phyloP scores from a whole-genome alignment of 768 basidiomycete species.

The Polyporus arcularius region DNA sequence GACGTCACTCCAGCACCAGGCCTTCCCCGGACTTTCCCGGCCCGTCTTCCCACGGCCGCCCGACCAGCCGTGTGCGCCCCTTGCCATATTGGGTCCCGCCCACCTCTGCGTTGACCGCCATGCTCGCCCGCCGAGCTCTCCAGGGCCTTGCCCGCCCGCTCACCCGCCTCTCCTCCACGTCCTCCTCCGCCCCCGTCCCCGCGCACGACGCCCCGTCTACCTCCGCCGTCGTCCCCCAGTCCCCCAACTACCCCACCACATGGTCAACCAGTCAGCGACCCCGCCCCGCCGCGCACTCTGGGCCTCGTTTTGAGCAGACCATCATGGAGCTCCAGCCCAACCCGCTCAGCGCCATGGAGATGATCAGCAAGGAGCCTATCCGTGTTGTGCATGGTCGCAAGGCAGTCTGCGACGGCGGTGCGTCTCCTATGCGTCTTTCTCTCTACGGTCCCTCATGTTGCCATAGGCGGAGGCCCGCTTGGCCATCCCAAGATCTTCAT shows the following conservation, averaged over 20 bases:
- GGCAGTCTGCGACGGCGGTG: constrained; percentile 95
- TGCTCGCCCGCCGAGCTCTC: constrained; percentile 31
- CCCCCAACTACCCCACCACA: constrained; percentile 79
- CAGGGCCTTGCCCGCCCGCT: constrained; percentile 30
- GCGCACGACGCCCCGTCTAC: constrained; percentile 24
- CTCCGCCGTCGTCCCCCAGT: constrained; percentile 54
- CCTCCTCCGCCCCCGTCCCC: constrained; percentile 24
- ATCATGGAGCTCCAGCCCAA: constrained; percentile 84
- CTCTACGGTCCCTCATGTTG: not conserved
- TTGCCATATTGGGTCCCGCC: constrained; percentile 13
- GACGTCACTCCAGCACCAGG: constrained; percentile 9
- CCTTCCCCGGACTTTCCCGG: constrained; percentile 5
- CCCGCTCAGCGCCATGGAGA: constrained; percentile 87
- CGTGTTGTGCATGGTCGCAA: constrained; percentile 78
- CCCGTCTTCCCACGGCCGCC: constrained; percentile 19
- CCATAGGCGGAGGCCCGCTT: constrained; percentile 84
- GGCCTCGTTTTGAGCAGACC: constrained; percentile 93
- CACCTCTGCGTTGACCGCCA: constrained; percentile 18
- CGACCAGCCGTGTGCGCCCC: not conserved
- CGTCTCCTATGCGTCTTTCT: constrained; percentile 30
- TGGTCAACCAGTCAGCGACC: constrained; percentile 86
- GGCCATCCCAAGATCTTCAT: constrained; percentile 98
- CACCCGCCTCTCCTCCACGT: constrained; percentile 29
- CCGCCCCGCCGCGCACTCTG: constrained; percentile 57
- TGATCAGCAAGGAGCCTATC: constrained; percentile 85